A percentile compares a stretch with the other conserved stretches of the same genome.
Evolutionary conservation across 108 stramenopile genomes (phyloP).

Genomic region (Craspedostauros australis): DNA sequence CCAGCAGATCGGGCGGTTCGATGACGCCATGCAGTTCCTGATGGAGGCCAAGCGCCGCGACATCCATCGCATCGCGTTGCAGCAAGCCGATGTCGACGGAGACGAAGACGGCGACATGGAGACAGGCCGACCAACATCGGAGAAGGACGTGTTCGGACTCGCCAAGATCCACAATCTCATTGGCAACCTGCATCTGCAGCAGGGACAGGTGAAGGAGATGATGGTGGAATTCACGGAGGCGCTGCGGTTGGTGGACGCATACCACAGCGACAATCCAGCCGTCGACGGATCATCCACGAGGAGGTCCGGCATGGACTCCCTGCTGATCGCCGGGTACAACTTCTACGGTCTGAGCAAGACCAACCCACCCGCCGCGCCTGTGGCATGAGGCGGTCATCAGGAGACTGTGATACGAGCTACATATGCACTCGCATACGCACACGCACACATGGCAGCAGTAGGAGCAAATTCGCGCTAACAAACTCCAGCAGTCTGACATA

Average conservation of each 20-base stretch:
- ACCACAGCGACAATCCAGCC: conserved; percentile 22
- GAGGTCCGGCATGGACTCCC: conserved; percentile 5
- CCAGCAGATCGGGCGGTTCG: conserved; percentile 51
- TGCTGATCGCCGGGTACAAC: conserved; percentile 39
- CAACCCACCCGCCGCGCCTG: conserved; percentile 57
- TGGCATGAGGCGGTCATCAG: conserved; percentile 27
- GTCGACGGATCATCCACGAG: conserved; percentile 1
- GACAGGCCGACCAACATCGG: too few species aligned
- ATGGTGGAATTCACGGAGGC: conserved; percentile 50
- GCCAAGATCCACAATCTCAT: conserved; percentile 50
- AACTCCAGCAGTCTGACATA: too few species aligned
- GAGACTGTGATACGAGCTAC: too few species aligned
- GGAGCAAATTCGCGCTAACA: too few species aligned
- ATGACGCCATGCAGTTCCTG: conserved; percentile 40
- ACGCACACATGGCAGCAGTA: too few species aligned
- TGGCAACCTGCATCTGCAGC: conserved; percentile 46
- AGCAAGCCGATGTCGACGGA: neutral
- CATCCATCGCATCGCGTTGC: conserved; percentile 26
- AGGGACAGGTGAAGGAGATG: conserved; percentile 34
- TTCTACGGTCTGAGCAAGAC: conserved; percentile 44
- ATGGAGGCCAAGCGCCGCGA: conserved; percentile 32
- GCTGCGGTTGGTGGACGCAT: conserved; percentile 24
- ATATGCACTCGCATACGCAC: too few species aligned
- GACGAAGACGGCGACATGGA: neutral
- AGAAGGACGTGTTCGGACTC: conserved; percentile 5